A percentile compares a stretch with the other conserved stretches of the same genome.
phyloP scores from a whole-genome alignment of 164 flowering plant species.

The Chimonanthus praecox region DNA sequence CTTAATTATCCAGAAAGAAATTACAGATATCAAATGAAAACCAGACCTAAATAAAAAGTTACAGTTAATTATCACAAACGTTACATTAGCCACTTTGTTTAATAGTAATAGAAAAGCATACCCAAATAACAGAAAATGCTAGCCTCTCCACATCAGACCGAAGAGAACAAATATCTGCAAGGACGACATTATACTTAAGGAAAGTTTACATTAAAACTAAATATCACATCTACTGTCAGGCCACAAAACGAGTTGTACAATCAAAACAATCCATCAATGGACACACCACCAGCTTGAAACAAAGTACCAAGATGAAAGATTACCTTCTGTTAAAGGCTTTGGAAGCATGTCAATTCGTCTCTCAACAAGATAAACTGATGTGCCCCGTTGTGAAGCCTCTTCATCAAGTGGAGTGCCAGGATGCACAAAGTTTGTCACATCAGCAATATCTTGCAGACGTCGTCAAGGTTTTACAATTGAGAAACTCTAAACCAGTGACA shows the following conservation, averaged over 20 bases:
- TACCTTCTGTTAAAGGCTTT: constrained; percentile 96
- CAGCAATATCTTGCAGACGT: constrained; percentile 84
- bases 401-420: constrained; percentile 92
- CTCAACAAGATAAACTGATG: constrained; percentile 99
- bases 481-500: not conserved
- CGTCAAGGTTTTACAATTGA: constrained; percentile 3
- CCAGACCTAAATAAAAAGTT: not conserved
- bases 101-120: constrained; percentile 22
- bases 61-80: not conserved
- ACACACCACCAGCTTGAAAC: not conserved
- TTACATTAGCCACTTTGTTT: not conserved
- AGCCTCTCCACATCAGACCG: constrained; percentile 95
- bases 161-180: constrained; percentile 94
- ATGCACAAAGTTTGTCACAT: constrained; percentile 95
- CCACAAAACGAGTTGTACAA: not conserved
- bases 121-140: constrained; percentile 98
- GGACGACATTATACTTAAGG: constrained; percentile 1
- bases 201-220: not conserved
- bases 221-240: not conserved
- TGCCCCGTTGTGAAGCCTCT: constrained; percentile 93
- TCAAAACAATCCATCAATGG: constrained; percentile 2
- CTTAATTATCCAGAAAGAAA: not conserved
- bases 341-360: constrained; percentile 99
- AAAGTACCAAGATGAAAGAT: constrained; percentile 3
- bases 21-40: not conserved